A percentile compares a stretch with the other conserved stretches of the same genome.
phyloP scores from a whole-genome alignment of 352 stramenopile species.

The Globisporangium paddicum region DNA sequence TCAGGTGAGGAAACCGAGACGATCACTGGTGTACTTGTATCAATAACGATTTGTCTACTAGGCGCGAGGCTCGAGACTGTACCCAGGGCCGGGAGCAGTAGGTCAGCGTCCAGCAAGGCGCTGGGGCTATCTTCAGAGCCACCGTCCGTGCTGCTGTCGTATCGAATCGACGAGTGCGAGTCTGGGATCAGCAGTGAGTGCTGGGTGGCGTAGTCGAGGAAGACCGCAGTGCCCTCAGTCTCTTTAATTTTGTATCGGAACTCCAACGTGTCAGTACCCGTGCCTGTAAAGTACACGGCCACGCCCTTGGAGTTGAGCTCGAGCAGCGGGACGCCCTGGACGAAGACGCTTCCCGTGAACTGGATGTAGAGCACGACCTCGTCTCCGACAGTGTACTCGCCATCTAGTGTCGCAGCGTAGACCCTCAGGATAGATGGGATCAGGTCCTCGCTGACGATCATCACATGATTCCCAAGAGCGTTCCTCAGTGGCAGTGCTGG shows the following conservation, averaged over 20 bases:
- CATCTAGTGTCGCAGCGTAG: slow-evolving; percentile 32
- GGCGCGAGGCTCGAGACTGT: slow-evolving; percentile 27
- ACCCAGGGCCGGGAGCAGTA: slow-evolving; percentile 27
- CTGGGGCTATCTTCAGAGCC: not conserved
- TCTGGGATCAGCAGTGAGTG: slow-evolving; percentile 28
- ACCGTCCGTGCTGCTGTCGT: not conserved
- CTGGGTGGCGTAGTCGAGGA: slow-evolving; percentile 52
- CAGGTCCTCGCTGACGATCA: slow-evolving; percentile 28
- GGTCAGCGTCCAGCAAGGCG: slow-evolving; percentile 24
- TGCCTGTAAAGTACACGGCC: slow-evolving; percentile 45
- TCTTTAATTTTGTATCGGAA: slow-evolving; percentile 65
- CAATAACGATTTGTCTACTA: slow-evolving; percentile 28
- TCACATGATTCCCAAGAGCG: slow-evolving; percentile 10
- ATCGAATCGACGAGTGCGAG: slow-evolving; percentile 11
- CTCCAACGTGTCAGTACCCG: slow-evolving; percentile 31
- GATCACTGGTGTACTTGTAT: slow-evolving; percentile 34
- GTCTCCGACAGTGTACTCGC: slow-evolving; percentile 59
- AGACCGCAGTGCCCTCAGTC: slow-evolving; percentile 27
- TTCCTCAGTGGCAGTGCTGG: slow-evolving; percentile 10
- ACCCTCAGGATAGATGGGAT: slow-evolving; percentile 39
- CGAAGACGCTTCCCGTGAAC: slow-evolving; percentile 46
- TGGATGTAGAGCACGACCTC: slow-evolving; percentile 46
- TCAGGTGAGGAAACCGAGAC: slow-evolving; percentile 41
- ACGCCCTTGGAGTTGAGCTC: slow-evolving; percentile 66
- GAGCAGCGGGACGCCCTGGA: slow-evolving; percentile 45